Percentiles rank a stretch among this genome's conserved stretches.
Evolutionary conservation across 352 stramenopile genomes (phyloP).

Genomic region (Globisporangium nodosum): DNA sequence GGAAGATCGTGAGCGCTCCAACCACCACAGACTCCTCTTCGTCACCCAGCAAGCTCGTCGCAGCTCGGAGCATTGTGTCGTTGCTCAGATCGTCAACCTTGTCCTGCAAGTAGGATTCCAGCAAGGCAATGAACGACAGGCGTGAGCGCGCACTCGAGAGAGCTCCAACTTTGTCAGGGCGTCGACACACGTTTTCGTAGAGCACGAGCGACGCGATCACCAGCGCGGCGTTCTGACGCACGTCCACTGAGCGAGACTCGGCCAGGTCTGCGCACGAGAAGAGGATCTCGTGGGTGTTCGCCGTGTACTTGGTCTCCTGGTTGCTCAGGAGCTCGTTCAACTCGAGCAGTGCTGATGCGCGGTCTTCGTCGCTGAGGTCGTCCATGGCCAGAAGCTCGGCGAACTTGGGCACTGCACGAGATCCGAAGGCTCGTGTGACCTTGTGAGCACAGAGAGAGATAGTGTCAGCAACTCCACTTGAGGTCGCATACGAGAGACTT

Average conservation of each 20-base stretch:
- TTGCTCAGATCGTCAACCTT: constrained; percentile 36
- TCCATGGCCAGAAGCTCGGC: constrained; percentile 49
- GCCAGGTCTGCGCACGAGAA: constrained; percentile 50
- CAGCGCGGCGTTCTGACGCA: constrained; percentile 39
- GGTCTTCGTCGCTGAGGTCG: constrained; percentile 48
- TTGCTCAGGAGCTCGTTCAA: constrained; percentile 52
- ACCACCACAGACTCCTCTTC: constrained; percentile 37
- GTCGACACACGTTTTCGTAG: constrained; percentile 34
- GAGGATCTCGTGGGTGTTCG: constrained; percentile 39
- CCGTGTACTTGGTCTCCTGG: constrained; percentile 49
- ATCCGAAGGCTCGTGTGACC: constrained; percentile 54
- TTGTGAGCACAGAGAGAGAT: constrained; percentile 5
- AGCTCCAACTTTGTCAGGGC: too few species aligned
- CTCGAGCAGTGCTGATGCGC: constrained; percentile 38
- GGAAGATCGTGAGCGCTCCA: constrained; percentile 43
- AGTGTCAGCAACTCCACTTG: not conserved
- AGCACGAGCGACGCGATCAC: constrained; percentile 52
- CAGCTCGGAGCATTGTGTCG: constrained; percentile 46
- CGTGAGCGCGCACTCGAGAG: not conserved
- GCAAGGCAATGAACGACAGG: not conserved
- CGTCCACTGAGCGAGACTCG: constrained; percentile 27
- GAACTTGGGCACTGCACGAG: constrained; percentile 49
- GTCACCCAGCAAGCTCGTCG: constrained; percentile 34
- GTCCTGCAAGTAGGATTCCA: constrained; percentile 10
- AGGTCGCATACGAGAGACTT: not conserved